Base-by-base conservation (phyloP, 192 early-diverging fungal genomes). In the Linnemannia schmuckeri region DNA sequence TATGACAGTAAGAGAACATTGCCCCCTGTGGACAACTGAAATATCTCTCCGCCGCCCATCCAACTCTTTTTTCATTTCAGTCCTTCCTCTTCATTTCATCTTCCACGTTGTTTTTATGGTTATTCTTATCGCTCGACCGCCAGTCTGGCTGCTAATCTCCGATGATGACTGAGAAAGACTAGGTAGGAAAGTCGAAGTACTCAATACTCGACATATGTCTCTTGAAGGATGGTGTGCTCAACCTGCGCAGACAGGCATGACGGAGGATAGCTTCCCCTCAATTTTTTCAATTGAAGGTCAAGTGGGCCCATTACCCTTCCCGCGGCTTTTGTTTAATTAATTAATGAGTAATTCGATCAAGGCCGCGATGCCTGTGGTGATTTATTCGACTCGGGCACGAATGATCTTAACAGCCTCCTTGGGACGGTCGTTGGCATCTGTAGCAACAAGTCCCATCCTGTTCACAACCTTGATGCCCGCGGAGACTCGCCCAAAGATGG, bases 401-500 rank as follows among this genome's bases (percentile, higher is more conserved):
- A 88, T 88, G 68, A 91, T 91, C 73, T 85, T 84, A 72, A 91
- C 90, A 33, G 80, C 82, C 54, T 90, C 89, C 76, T 87, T 89
- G 73, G 91, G 90, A 20, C 93, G 78, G 78, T 94, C 93, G 27
- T 80, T 83, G 37, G 73, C 76, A 88, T 94, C 94, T 4, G 91
- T 92, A 18, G 88, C 87, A 15, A 96, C 95, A 49, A 93, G 78
- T 4, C 96, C 96, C 91, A 96, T 93, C 63, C 96, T 83, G 84
- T 96, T 96, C 22, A 97, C 94, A 47, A 97, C 93, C 42, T 89
- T 92, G 92, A 97, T 96, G 1, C 97, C 97, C 46, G 88, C 75
- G n/a, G 90, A 92, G 6, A 97, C 94, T 24, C 97, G 89, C n/a
- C 96, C 96, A 88, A 97, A 97, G 41, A 97, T 97, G 10, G 96